phyloP scores from a whole-genome alignment of 2,329 filamentous ascomycete species.

The Xylaria sp. region DNA sequence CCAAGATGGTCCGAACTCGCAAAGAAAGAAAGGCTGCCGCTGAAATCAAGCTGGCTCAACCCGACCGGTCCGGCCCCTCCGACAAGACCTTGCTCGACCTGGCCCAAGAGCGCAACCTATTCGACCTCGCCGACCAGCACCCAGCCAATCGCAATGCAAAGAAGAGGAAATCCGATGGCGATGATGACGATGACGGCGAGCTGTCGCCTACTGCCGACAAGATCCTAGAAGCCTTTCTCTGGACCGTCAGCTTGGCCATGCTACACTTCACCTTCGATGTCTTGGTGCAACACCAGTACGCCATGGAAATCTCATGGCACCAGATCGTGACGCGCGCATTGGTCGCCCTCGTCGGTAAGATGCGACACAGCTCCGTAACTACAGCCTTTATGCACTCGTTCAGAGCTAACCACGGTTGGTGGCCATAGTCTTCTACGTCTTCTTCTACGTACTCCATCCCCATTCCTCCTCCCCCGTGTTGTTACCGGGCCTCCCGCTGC shows the following conservation, averaged over 20 bases:
- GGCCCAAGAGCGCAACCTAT: conserved; percentile 67
- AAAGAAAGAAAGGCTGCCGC: conserved; percentile 52
- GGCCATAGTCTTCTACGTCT: conserved; percentile 57
- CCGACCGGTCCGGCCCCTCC: conserved; percentile 66
- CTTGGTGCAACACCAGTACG: conserved; percentile 79
- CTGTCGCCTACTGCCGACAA: conserved; percentile 54
- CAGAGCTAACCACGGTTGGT: conserved; percentile 14
- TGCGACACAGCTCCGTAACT: background rate
- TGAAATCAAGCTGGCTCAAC: conserved; percentile 69
- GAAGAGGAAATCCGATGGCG: conserved; percentile 42
- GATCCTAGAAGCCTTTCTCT: conserved; percentile 61
- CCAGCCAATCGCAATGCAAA: conserved; percentile 40
- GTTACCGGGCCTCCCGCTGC: conserved; percentile 55
- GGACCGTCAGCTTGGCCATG: conserved; percentile 68
- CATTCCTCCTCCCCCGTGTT: conserved; percentile 56
- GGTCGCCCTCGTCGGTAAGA: conserved; percentile 59
- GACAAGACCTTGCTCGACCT: conserved; percentile 76
- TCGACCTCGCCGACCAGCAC: conserved; percentile 54
- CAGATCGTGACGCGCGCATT: conserved; percentile 58
- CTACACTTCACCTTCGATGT: conserved; percentile 81
- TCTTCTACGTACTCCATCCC: conserved; percentile 64
- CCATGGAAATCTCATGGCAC: conserved; percentile 67
- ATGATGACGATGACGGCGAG: conserved; percentile 39
- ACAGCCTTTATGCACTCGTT: background rate
- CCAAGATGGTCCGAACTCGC: conserved; percentile 57